phyloP scores from a whole-genome alignment of 306 rosid species.

The Fragaria iinumae region DNA sequence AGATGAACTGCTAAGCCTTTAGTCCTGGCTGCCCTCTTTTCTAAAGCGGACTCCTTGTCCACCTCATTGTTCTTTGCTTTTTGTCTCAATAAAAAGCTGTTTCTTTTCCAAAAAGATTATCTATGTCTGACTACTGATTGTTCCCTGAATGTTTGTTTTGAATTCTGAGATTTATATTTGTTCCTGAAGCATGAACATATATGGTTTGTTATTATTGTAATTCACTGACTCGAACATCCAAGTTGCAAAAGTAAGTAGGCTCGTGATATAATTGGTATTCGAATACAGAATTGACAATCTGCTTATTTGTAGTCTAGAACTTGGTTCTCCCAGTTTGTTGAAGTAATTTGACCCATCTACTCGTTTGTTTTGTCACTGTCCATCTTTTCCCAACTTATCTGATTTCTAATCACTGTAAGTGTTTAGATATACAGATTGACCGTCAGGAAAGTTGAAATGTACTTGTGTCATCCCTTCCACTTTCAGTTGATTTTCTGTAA shows the following conservation, averaged over 20 bases:
- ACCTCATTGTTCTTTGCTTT: too few relatives aligned
- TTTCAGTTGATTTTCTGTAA: too few relatives aligned
- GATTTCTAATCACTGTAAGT: background rate
- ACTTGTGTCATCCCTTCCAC: background rate
- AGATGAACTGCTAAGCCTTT: too few relatives aligned
- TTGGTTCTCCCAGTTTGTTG: conserved; percentile 5
- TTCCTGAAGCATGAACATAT: background rate
- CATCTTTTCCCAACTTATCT: background rate
- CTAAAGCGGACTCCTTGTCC: too few relatives aligned
- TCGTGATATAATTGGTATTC: background rate
- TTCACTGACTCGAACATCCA: background rate
- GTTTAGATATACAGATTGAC: background rate
- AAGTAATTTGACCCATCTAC: background rate
- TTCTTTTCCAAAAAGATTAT: background rate
- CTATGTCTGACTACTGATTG: background rate
- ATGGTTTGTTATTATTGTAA: background rate
- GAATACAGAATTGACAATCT: background rate
- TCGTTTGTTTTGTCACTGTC: background rate
- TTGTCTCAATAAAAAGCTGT: too few relatives aligned
- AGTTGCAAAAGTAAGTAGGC: background rate
- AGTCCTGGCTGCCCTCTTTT: too few relatives aligned
- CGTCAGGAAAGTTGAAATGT: background rate
- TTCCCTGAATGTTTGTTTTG: background rate
- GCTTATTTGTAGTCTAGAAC: background rate
- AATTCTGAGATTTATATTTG: background rate